phyloP scores from a whole-genome alignment of 2,329 filamentous ascomycete species.

The Talaromyces sp. region DNA sequence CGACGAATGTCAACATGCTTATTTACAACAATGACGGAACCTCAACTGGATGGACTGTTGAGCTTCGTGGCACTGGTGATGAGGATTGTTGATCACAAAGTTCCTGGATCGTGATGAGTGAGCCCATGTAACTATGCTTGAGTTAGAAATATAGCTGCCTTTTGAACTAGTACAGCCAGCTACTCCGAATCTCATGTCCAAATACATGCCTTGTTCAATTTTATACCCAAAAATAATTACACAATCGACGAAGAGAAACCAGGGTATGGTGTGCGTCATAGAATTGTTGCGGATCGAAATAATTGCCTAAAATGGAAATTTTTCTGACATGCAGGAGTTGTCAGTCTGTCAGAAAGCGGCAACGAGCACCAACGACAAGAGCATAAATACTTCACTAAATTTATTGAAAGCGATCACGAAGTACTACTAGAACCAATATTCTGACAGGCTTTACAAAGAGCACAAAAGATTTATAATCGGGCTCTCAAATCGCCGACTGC shows the following conservation, averaged over 20 bases:
- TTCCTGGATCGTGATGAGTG: background rate
- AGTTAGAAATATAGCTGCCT: background rate
- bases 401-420: background rate
- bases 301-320: slow-evolving; percentile 6
- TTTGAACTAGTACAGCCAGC: background rate
- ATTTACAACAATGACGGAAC: background rate
- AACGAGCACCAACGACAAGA: background rate
- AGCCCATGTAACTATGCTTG: background rate
- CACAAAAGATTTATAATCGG: slow-evolving; percentile 2
- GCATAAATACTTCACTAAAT: background rate
- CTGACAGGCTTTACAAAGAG: background rate
- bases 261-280: background rate
- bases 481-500: no score
- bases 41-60: background rate
- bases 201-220: background rate
- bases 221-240: background rate
- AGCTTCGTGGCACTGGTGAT: background rate
- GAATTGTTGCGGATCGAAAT: background rate
- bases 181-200: background rate
- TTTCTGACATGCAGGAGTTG: slow-evolving; percentile 8
- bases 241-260: background rate
- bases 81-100: background rate
- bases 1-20: background rate
- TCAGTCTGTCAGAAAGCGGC: slow-evolving; percentile 12
- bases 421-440: no score